A percentile compares a stretch with the other conserved stretches of the same genome.
Conservation (phyloP, 1,139 yeast genomes). For the Yamadazyma triangularis region DNA sequence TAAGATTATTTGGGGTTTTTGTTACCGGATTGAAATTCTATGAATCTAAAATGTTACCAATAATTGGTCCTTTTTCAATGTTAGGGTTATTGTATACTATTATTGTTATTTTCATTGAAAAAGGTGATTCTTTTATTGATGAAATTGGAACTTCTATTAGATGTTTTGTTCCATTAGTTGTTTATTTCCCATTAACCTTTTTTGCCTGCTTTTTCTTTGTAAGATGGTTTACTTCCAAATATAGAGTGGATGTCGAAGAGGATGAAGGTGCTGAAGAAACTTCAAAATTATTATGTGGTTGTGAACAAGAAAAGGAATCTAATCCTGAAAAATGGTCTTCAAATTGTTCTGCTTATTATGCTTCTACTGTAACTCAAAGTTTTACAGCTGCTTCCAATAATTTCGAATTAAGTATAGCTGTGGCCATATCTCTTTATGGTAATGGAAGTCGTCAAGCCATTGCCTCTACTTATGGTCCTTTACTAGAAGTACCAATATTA, state of each 20-base stretch:
- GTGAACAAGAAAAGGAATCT: conserved; percentile 21
- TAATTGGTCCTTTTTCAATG: conserved; percentile 47
- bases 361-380: conserved; percentile 44
- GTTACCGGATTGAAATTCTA: conserved; percentile 25
- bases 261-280: conserved; percentile 3
- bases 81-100: conserved; percentile 52
- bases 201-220: conserved; percentile 38
- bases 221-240: conserved; percentile 18
- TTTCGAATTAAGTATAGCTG: conserved; percentile 49
- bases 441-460: conserved; percentile 49
- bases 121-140: conserved; percentile 47
- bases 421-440: conserved; percentile 53
- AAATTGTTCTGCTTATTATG: conserved; percentile 37
- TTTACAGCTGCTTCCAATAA: conserved; percentile 60
- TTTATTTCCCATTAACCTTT: conserved; percentile 49
- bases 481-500: conserved; percentile 52
- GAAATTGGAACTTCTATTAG: conserved; percentile 49
- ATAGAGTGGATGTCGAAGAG: conserved; percentile 1
- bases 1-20: conserved; percentile 27
- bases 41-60: conserved; percentile 29
- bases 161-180: conserved; percentile 47
- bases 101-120: conserved; percentile 48
- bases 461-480: conserved; percentile 60
- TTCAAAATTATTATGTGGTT: conserved; percentile 27
- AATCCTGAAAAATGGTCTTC: conserved; percentile 14